Conservation (phyloP, 768 basidiomycete genomes). For the Mycena albidolilacea region DNA sequence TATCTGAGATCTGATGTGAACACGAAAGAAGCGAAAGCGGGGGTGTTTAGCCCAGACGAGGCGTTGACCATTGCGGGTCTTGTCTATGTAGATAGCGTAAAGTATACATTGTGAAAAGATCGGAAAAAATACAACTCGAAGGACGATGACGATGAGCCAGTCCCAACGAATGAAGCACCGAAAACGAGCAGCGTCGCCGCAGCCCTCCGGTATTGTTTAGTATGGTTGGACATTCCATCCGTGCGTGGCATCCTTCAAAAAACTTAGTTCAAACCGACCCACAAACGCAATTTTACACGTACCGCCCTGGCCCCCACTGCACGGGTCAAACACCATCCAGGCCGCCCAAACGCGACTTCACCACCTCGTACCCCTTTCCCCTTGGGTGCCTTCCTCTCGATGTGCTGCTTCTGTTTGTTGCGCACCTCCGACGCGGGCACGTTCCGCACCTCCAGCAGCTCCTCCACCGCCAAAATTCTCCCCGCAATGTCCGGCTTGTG, state of each 20-base stretch:
- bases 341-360: constrained; percentile 47
- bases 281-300: no score
- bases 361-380: constrained; percentile 85
- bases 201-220: not conserved
- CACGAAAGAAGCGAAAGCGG: not conserved
- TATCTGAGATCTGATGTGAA: no score
- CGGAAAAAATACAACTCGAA: constrained; percentile 20
- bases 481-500: constrained; percentile 85
- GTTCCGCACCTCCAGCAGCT: constrained; percentile 90
- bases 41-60: not conserved
- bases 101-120: constrained; percentile 14
- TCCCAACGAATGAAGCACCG: not conserved
- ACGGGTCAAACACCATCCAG: constrained; percentile 24
- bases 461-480: constrained; percentile 90
- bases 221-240: not conserved
- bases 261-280: not conserved
- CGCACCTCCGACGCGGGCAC: constrained; percentile 78
- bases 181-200: not conserved
- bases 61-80: constrained; percentile 7
- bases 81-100: constrained; percentile 12
- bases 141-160: no score
- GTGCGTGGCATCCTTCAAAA: not conserved
- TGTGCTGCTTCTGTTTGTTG: constrained; percentile 78
- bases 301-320: not conserved
- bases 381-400: constrained; percentile 74